phyloP scores from a whole-genome alignment of 2,329 filamentous ascomycete species.

The Alternaria gansuensis region DNA sequence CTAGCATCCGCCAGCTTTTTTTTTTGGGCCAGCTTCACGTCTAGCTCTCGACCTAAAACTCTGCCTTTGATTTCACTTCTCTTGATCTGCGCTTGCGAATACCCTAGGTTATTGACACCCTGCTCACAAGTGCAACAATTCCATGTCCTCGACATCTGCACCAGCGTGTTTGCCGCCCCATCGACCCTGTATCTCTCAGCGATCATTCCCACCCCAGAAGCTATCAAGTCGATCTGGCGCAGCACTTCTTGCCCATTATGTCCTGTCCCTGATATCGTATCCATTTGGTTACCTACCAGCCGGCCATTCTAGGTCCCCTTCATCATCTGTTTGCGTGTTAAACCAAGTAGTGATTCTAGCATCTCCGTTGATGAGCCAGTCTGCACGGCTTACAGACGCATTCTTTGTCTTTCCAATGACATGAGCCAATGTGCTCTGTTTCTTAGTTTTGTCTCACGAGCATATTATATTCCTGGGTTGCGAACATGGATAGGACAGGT shows the following conservation, averaged over 20 bases:
- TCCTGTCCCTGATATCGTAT: neutral
- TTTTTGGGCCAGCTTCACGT: too few relatives aligned
- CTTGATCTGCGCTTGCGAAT: neutral
- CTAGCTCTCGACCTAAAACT: too few relatives aligned
- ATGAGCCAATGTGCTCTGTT: too few relatives aligned
- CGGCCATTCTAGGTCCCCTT: rapidly evolving
- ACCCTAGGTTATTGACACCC: neutral
- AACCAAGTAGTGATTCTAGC: too few relatives aligned
- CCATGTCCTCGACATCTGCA: neutral
- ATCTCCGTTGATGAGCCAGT: too few relatives aligned
- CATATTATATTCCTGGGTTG: too few relatives aligned
- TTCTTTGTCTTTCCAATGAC: too few relatives aligned
- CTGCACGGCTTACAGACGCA: too few relatives aligned
- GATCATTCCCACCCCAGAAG: neutral
- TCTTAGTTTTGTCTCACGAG: too few relatives aligned
- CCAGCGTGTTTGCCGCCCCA: neutral
- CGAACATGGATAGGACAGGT: too few relatives aligned
- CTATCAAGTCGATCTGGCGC: neutral
- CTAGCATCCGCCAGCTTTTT: too few relatives aligned
- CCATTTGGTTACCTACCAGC: neutral
- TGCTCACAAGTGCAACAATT: neutral
- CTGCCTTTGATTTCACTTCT: too few relatives aligned
- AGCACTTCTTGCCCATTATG: neutral
- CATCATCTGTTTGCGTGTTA: neutral
- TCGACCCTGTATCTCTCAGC: neutral